Conservation (phyloP, 768 basidiomycete species). For the Boletus subcaerulescens region DNA sequence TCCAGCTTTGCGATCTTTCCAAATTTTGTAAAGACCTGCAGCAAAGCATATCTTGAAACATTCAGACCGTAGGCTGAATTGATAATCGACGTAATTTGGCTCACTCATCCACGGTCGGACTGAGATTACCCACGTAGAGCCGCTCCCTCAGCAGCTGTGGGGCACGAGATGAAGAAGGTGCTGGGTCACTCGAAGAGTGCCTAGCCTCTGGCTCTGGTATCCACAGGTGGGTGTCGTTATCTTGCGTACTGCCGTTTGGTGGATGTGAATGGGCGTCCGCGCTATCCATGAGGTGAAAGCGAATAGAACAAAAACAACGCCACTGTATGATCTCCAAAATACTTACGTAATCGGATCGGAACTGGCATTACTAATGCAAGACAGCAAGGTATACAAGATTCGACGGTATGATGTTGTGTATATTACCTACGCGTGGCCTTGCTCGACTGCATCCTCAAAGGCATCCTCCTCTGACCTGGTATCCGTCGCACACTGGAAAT, state of each 20-base stretch:
- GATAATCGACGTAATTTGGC: conserved; percentile 19
- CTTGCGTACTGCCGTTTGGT: conserved; percentile 5
- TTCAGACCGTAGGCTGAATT: conserved; percentile 8
- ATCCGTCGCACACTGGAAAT: background rate
- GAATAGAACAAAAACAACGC: background rate
- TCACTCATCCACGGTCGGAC: conserved; percentile 85
- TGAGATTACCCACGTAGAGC: conserved; percentile 87
- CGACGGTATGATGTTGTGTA: background rate
- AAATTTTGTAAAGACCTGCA: conserved; percentile 88
- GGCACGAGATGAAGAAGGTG: conserved; percentile 23
- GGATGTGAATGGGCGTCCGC: background rate
- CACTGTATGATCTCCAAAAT: background rate
- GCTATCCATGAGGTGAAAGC: conserved; percentile 13
- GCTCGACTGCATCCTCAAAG: background rate
- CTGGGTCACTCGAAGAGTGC: conserved; percentile 15
- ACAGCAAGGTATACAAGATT: background rate
- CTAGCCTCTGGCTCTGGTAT: conserved; percentile 29
- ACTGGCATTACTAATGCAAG: no score
- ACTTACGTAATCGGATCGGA: conserved; percentile 16
- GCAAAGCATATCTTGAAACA: conserved; percentile 68
- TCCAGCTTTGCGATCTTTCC: conserved; percentile 93
- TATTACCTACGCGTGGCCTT: conserved; percentile 5
- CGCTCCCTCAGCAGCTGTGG: conserved; percentile 57
- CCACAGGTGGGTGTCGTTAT: conserved; percentile 26
- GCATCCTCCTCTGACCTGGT: conserved; percentile 6